Percentiles rank a stretch among this genome's conserved stretches.
phyloP scores from a whole-genome alignment of 2,329 filamentous ascomycete genomes.

The Metarhizium album region DNA sequence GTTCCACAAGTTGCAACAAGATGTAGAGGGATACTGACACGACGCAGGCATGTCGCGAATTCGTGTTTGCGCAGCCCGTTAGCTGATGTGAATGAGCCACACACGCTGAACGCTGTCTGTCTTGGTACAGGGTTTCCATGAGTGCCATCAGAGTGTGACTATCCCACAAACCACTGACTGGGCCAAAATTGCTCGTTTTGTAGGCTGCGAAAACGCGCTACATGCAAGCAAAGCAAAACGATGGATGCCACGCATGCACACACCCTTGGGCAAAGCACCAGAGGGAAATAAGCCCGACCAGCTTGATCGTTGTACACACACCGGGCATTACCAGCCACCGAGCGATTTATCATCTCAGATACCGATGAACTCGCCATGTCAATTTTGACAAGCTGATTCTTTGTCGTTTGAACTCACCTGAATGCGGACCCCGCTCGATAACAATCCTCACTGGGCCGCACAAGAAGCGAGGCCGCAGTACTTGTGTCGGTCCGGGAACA shows the following conservation, averaged over 20 bases:
- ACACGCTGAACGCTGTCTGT: neutral
- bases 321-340: neutral
- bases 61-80: conserved; percentile 18
- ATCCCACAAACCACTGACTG: too few species aligned
- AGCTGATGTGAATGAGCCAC: neutral
- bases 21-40: neutral
- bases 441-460: neutral
- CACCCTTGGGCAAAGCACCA: neutral
- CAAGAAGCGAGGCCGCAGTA: neutral
- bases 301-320: neutral
- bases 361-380: neutral
- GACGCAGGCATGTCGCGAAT: conserved; percentile 27
- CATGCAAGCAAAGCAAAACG: neutral
- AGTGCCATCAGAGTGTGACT: neutral
- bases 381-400: neutral
- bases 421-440: neutral
- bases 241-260: neutral
- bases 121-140: neutral
- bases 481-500: neutral
- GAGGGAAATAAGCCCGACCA: neutral
- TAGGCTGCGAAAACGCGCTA: neutral
- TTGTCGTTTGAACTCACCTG: neutral
- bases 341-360: neutral
- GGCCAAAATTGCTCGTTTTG: neutral
- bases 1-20: neutral